Evolutionary conservation across 768 basidiomycete genomes (phyloP), one percentile per base, ranked within the genome.

Genomic region (Ramaria sp.): DNA sequence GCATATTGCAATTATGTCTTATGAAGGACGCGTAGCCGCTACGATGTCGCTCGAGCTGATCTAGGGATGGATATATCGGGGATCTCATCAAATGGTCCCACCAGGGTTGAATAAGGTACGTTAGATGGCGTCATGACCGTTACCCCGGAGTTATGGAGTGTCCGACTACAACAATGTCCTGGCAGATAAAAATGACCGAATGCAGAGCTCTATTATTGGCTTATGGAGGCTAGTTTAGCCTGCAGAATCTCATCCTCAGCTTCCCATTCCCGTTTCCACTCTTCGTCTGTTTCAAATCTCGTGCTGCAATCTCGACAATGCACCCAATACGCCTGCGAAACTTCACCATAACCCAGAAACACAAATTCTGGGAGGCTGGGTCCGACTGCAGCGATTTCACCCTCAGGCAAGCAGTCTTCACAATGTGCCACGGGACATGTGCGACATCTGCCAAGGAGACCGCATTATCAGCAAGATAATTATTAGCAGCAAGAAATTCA

Each of bases 371-470:
- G 82, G 5, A 83, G 61, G 1, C 68, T 66, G 3, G 82, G 79
- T 3, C 82, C 82, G 39, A 83, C 67, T 13, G 76, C 71, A 31
- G 75, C 74, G 34, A 81, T 68, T 4, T 80, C 75, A 4, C 73
- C 78, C 2, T 65, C 60, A 4, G 78, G 76, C 41, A 84, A 59
- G 64, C 82, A 83, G 60, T 83, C 82, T 54, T 83, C 79, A 65
- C 82, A 84, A 59, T 77, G 80, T 1, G 82, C 79, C 53, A 72
- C 67, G 15, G 78, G 74, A 63, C 83, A 84, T 0, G 80, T 82
- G 57, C 76, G 78, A 59, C 81, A 83, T 59, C 80, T 81, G 34
- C 43, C 2, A 5, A 5, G 27, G 5, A 27, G 27, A 27, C 27
- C 27, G 27, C 27, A 5, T 27, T 27, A 5, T 27, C 27, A n/a